Evolutionary conservation across 257 asterid genomes (phyloP).

Genomic region (Scutellaria minor): DNA sequence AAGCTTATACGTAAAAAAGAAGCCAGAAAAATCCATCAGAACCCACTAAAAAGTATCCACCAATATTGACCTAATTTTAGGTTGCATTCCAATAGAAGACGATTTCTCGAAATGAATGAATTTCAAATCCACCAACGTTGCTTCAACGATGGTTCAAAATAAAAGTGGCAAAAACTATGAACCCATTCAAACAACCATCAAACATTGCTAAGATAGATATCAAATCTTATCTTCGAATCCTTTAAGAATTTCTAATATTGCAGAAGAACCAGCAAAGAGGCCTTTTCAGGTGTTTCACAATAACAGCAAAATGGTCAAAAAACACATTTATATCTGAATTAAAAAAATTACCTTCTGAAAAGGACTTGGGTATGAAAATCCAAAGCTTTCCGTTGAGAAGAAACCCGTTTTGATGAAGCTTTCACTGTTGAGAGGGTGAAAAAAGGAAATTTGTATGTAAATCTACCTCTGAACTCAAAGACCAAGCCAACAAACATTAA

Average conservation of each 20-base stretch:
- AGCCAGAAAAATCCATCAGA: neutral
- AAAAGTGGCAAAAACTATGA: no score
- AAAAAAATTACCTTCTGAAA: slow-evolving; percentile 1
- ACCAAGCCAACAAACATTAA: neutral
- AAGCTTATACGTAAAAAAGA: no score
- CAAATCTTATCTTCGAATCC: no score
- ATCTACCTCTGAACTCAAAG: neutral
- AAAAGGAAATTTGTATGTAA: neutral
- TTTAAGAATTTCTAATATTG: no score
- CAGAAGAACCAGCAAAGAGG: neutral
- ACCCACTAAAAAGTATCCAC: neutral
- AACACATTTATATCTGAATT: neutral
- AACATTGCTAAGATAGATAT: no score
- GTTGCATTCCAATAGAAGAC: neutral
- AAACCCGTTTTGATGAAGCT: neutral
- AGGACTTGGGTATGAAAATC: neutral
- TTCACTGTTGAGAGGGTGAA: neutral
- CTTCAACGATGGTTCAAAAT: neutral
- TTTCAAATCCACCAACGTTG: neutral
- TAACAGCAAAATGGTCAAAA: neutral
- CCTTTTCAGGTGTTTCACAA: neutral
- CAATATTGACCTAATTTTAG: neutral
- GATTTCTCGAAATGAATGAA: neutral
- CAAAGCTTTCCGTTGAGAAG: neutral
- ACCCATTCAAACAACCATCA: no score